A percentile compares a stretch with the other conserved stretches of the same genome.
phyloP scores from a whole-genome alignment of 2,329 filamentous ascomycete genomes.

The Colletotrichum orchidophilum region DNA sequence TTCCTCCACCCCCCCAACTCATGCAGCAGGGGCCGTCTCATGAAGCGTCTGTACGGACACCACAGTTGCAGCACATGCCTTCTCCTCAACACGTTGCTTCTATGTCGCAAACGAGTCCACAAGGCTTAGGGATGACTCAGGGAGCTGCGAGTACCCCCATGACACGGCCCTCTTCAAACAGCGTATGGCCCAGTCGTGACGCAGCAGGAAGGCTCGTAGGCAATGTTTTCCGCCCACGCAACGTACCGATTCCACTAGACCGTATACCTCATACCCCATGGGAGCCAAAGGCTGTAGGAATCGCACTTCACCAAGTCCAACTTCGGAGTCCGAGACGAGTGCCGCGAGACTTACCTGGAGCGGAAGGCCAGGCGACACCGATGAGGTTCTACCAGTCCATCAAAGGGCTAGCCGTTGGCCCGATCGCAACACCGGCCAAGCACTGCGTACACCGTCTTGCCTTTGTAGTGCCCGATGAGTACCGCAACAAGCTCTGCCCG shows the following conservation, averaged over 20 bases:
- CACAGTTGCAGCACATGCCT: neutral
- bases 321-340: slow-evolving; percentile 58
- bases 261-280: slow-evolving; percentile 54
- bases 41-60: neutral
- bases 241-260: slow-evolving; percentile 33
- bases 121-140: neutral
- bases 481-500: slow-evolving; percentile 47
- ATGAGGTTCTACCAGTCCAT: slow-evolving; percentile 67
- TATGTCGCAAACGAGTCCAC: neutral
- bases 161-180: neutral
- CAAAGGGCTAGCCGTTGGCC: slow-evolving; percentile 58
- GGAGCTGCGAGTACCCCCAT: neutral
- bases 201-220: slow-evolving; percentile 13
- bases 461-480: slow-evolving; percentile 55
- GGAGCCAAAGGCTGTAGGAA: slow-evolving; percentile 52
- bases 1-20: neutral
- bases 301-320: slow-evolving; percentile 57
- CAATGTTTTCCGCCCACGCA: slow-evolving; percentile 37
- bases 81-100: neutral
- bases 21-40: neutral
- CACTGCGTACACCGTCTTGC: slow-evolving; percentile 51
- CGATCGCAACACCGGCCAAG: slow-evolving; percentile 49
- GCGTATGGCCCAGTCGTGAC: neutral
- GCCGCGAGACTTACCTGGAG: slow-evolving; percentile 36
- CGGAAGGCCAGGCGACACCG: neutral